phyloP scores from a whole-genome alignment of 192 early-diverging fungal genomes.

The Umbelopsis sp. region DNA sequence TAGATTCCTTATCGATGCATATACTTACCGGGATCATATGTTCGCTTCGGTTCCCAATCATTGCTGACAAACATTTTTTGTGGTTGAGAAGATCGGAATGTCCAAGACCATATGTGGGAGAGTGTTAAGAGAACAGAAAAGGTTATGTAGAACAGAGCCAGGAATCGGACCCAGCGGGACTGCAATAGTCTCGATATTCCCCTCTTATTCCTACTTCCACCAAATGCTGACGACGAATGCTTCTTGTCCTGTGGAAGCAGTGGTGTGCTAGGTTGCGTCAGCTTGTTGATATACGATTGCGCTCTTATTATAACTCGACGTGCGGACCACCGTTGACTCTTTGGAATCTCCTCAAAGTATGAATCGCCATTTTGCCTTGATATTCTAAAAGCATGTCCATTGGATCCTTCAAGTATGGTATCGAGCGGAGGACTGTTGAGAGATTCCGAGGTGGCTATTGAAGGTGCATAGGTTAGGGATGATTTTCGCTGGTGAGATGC shows the following conservation, averaged over 20 bases:
- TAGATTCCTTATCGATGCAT: not conserved
- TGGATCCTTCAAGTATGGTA: not conserved
- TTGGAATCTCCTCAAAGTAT: not conserved
- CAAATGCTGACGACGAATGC: conserved; percentile 26
- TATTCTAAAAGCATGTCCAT: not conserved
- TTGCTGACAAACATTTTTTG: not conserved
- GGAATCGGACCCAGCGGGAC: conserved; percentile 18
- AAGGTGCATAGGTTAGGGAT: conserved; percentile 9
- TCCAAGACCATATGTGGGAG: conserved; percentile 27
- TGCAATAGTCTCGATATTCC: not conserved
- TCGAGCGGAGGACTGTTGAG: conserved; percentile 2
- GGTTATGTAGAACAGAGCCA: conserved; percentile 25
- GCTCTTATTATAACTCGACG: not conserved
- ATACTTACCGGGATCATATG: conserved; percentile 31
- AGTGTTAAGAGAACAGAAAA: conserved; percentile 34
- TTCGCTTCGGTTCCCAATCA: conserved; percentile 34
- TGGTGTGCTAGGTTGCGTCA: conserved; percentile 15
- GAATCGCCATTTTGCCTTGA: not conserved
- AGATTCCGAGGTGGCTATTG: not conserved
- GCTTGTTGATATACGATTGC: not conserved
- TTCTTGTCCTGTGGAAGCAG: conserved; percentile 31
- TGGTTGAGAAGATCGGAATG: not conserved
- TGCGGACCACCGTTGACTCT: not conserved
- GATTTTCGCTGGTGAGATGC: conserved; percentile 29
- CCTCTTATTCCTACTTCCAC: conserved; percentile 16